Conservation (phyloP, 2,329 filamentous ascomycete species). For the Epichloe sibirici region DNA sequence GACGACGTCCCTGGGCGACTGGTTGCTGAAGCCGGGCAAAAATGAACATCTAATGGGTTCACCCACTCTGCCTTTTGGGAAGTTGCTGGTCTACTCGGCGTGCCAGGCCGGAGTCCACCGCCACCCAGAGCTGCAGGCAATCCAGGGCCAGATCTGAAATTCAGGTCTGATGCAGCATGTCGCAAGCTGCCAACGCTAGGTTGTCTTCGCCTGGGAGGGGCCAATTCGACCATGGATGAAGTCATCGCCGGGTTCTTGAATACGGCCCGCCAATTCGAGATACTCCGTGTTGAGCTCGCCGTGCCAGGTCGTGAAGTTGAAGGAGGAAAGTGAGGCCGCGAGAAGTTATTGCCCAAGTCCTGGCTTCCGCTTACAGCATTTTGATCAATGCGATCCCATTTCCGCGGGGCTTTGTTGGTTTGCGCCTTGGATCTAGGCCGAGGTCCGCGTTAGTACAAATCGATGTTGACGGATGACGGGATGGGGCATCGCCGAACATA, state of each 20-base stretch:
- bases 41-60: slow-evolving; percentile 37
- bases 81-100: slow-evolving; percentile 11
- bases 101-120: slow-evolving; percentile 17
- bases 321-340: slow-evolving; percentile 19
- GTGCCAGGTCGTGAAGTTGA: slow-evolving; percentile 26
- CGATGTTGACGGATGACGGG: not conserved
- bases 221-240: slow-evolving; percentile 34
- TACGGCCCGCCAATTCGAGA: slow-evolving; percentile 20
- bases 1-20: not conserved
- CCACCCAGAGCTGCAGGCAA: slow-evolving; percentile 22
- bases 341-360: slow-evolving; percentile 24
- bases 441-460: not conserved
- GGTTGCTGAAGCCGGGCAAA: slow-evolving; percentile 18
- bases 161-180: slow-evolving; percentile 26
- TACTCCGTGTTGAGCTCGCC: slow-evolving; percentile 21
- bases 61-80: slow-evolving; percentile 28
- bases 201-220: slow-evolving; percentile 16
- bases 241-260: slow-evolving; percentile 25
- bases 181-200: slow-evolving; percentile 17
- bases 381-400: slow-evolving; percentile 22
- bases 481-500: slow-evolving; percentile 12
- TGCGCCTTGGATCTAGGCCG: slow-evolving; percentile 7
- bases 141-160: slow-evolving; percentile 19
- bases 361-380: slow-evolving; percentile 22
- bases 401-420: slow-evolving; percentile 11